A percentile compares a stretch with the other conserved stretches of the same genome.
These are phyloP conservation scores for Candida berthetii DNA, from an alignment of 805 yeast genomes.

Conservation along the genomic window DNA sequence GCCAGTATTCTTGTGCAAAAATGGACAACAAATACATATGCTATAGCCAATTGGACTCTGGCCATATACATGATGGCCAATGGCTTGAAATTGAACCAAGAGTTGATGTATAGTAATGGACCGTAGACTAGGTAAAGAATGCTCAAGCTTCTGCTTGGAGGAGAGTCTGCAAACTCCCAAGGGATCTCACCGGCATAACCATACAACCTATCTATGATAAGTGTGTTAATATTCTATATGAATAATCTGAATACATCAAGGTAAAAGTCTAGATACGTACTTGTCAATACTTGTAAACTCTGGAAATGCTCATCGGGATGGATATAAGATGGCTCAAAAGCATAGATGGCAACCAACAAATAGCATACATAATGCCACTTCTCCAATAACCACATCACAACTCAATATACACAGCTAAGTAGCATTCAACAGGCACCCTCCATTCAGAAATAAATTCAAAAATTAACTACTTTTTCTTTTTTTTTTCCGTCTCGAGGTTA, in stretches of 20 bases:
- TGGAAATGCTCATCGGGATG: conserved; percentile 99
- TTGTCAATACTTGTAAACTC: conserved; percentile 67
- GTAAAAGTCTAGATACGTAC: conserved; percentile 5
- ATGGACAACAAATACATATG: conserved; percentile 28
- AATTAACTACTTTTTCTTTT: too few species aligned
- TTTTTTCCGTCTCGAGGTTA: too few species aligned
- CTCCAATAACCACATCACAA: conserved; percentile 4
- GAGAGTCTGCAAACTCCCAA: conserved; percentile 68
- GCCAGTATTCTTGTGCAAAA: conserved; percentile 41
- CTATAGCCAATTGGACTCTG: conserved; percentile 39
- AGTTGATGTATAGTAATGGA: conserved; percentile 45
- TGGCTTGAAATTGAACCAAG: conserved; percentile 34
- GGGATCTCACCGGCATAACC: conserved; percentile 47
- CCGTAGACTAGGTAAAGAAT: conserved; percentile 67
- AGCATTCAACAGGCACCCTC: too few species aligned
- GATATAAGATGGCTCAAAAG: conserved; percentile 73
- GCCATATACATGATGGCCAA: conserved; percentile 43
- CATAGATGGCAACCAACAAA: conserved; percentile 8
- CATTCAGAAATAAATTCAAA: too few species aligned
- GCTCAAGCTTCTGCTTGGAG: conserved; percentile 65
- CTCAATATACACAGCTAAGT: too few species aligned
- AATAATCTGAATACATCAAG: neutral
- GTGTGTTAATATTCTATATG: conserved; percentile 2
- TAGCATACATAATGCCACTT: conserved; percentile 16
- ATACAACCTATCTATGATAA: conserved; percentile 21